These are phyloP conservation scores for Vigna hirtella DNA, from an alignment of 306 rosid genomes.

Conservation along the genomic window DNA sequence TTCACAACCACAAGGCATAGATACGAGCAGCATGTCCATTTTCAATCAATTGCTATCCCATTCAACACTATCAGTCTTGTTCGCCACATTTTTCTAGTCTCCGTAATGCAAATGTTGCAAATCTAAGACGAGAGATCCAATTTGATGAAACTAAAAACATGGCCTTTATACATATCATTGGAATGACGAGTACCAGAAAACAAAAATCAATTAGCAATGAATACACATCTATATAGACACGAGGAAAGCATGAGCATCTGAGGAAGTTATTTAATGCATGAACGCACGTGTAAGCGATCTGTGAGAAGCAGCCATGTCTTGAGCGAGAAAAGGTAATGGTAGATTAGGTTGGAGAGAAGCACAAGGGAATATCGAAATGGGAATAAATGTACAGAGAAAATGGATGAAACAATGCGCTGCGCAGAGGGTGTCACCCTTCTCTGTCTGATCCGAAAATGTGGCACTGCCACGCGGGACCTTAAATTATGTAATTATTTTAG, in stretches of 20 bases:
- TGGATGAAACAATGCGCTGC: background rate
- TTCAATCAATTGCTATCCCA: background rate
- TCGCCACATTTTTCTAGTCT: slow-evolving; percentile 44
- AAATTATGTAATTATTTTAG: too few relatives aligned
- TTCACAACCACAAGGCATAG: background rate
- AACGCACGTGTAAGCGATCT: background rate
- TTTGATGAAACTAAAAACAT: slow-evolving; percentile 50
- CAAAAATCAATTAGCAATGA: background rate
- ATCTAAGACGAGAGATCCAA: slow-evolving; percentile 58
- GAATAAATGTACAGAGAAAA: background rate
- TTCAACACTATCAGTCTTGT: background rate
- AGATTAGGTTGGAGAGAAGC: background rate
- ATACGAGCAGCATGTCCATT: background rate
- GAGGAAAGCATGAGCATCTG: background rate
- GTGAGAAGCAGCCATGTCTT: background rate
- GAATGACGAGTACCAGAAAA: slow-evolving; percentile 39
- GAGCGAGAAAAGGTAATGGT: background rate
- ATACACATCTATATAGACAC: background rate
- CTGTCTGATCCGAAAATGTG: too few relatives aligned
- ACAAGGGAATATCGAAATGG: background rate
- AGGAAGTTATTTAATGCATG: background rate
- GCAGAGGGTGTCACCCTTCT: too few relatives aligned
- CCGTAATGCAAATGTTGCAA: slow-evolving; percentile 52
- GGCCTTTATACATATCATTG: slow-evolving; percentile 52
- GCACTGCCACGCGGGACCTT: too few relatives aligned